These are phyloP conservation scores for Blastobotrys buckinghamii DNA, from an alignment of 1,139 yeast genomes.

Conservation along the genomic window DNA sequence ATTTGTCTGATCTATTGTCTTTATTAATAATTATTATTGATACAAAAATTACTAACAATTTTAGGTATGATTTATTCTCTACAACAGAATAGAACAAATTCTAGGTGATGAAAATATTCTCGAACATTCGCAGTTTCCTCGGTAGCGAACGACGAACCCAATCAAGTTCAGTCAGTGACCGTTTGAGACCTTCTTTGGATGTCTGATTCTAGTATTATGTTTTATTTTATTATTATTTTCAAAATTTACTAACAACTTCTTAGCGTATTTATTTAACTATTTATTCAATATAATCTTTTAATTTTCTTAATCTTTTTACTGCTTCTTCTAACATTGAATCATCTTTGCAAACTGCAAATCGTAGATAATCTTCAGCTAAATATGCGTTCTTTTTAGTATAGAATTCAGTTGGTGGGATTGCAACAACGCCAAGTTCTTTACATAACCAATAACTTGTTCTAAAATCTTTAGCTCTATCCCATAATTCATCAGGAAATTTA, in stretches of 20 bases:
- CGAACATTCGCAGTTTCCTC: conserved; percentile 91
- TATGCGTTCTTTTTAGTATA: conserved; percentile 63
- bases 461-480: conserved; percentile 72
- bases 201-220: conserved; percentile 40
- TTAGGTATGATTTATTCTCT: conserved; percentile 1
- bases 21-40: conserved; percentile 3
- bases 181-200: conserved; percentile 61
- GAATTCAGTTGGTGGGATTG: conserved; percentile 95
- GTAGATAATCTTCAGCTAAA: conserved; percentile 74
- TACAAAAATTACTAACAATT: conserved; percentile 2
- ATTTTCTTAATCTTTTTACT: conserved; percentile 60
- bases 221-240: not conserved
- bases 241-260: conserved; percentile 4
- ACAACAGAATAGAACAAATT: conserved; percentile 11
- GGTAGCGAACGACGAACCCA: conserved; percentile 85
- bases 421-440: conserved; percentile 87
- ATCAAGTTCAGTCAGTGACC: conserved; percentile 80
- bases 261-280: conserved; percentile 14
- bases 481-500: conserved; percentile 63
- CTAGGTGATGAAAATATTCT: conserved; percentile 66
- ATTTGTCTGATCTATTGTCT: conserved; percentile 49
- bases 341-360: conserved; percentile 96
- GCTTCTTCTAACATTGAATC: conserved; percentile 76
- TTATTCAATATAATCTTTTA: conserved; percentile 50
- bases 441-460: conserved; percentile 88